Base-by-base conservation (phyloP, 1,139 yeast genomes). In the Diutina neorugosa region DNA sequence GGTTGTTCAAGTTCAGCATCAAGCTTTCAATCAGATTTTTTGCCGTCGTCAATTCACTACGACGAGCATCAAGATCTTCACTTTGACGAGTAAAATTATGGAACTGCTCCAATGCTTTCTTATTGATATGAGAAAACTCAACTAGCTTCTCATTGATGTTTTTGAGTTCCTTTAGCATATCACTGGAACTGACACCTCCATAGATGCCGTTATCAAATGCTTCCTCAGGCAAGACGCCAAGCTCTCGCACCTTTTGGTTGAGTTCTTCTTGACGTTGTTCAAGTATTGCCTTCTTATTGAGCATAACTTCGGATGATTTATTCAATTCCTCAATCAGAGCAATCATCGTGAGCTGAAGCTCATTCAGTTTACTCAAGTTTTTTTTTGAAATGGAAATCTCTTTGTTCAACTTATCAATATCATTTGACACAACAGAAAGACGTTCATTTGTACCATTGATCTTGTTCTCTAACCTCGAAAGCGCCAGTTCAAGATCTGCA, bases 221-320 rank as follows among this genome's bases (percentile, higher is more conserved):
- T 56, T 88, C 93, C 62, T 90, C 96, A 0, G 97, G 94, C 34
- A 91, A 71, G 1, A 88, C 86, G 11, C 97, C 97, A 52, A 91
- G 70, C 53, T 88, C 96, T 56, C 94, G 76, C 51, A 90, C 85
- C 61, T 81, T 86, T 57, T 78, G 79, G 57, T 83, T 85, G 25
- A 88, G 69, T 59, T 86, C 94, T 53, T 85, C 88, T 57, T 87
- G 78, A 58, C 96, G 77, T 52, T 76, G 71, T 7, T 71, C 64
- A 54, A 88, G 68, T 11, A 84, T 68, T 0, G 87, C 74, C 59
- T 84, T 86, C 61, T 80, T 84, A 41, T 86, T 77, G 60, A 87
- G 71, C 14, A 75, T 74, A 57, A 78, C 40, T 14, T 27, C 50
- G 14, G 27, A 27, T 1, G 12, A 6, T 11, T 46, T 46, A 12